Evolutionary conservation across 2,329 filamentous ascomycete species (phyloP).

Genomic region (Penicillium sp.): DNA sequence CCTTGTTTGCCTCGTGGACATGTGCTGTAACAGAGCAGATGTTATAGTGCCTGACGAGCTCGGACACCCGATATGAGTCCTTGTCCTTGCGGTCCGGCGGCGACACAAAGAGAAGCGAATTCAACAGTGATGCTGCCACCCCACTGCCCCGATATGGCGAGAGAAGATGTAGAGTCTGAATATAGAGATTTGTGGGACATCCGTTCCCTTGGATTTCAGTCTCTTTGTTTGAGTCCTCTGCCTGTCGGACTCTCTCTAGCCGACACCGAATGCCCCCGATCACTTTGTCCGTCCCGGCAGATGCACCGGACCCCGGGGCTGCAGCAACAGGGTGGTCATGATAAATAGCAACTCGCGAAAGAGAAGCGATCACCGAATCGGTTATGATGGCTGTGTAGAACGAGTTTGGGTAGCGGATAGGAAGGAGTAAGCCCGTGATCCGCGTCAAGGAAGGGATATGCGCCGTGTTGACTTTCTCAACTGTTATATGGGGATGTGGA

Average conservation of each 20-base stretch:
- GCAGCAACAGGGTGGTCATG: slow-evolving; percentile 45
- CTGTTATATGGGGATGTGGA: slow-evolving; percentile 50
- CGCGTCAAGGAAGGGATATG: slow-evolving; percentile 57
- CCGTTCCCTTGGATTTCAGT: slow-evolving; percentile 2
- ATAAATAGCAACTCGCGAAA: slow-evolving; percentile 62
- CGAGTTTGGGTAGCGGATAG: slow-evolving; percentile 59
- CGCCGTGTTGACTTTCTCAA: slow-evolving; percentile 52
- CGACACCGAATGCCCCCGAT: slow-evolving; percentile 51
- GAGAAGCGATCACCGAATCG: slow-evolving; percentile 50
- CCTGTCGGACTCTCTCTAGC: slow-evolving; percentile 37
- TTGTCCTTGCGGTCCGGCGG: slow-evolving; percentile 9
- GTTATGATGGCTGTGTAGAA: slow-evolving; percentile 62
- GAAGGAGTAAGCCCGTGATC: slow-evolving; percentile 58
- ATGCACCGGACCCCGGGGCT: slow-evolving; percentile 18
- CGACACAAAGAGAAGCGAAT: slow-evolving; percentile 37
- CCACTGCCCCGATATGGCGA: slow-evolving; percentile 59
- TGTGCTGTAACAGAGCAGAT: slow-evolving; percentile 58
- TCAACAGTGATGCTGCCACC: slow-evolving; percentile 56
- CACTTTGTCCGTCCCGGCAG: slow-evolving; percentile 42
- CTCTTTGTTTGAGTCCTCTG: slow-evolving; percentile 6
- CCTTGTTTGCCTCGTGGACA: slow-evolving; percentile 62
- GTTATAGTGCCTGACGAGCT: slow-evolving; percentile 48
- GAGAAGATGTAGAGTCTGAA: slow-evolving; percentile 59
- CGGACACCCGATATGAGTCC: slow-evolving; percentile 27
- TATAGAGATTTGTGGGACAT: slow-evolving; percentile 52